These are phyloP conservation scores for Malassezia psittaci DNA, from an alignment of 1,284 basidiomycete genomes.

Conservation along the genomic window DNA sequence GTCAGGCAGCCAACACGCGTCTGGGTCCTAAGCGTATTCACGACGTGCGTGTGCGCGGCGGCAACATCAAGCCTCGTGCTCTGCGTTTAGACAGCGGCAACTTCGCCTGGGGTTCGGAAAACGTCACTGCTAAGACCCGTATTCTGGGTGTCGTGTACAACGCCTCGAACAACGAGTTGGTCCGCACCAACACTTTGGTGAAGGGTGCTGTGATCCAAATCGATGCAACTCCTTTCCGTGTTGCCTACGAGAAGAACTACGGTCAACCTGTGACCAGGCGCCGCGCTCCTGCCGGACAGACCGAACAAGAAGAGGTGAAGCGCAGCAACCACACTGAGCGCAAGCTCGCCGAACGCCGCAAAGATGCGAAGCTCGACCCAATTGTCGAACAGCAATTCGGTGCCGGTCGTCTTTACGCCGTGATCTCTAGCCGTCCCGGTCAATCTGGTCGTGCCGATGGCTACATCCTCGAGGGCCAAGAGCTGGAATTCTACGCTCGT, in stretches of 20 bases:
- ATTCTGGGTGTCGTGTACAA: conserved; percentile 48
- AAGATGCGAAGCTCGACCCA: conserved; percentile 41
- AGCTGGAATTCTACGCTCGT: conserved; percentile 47
- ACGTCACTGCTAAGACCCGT: conserved; percentile 48
- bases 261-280: conserved; percentile 46
- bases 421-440: conserved; percentile 42
- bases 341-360: conserved; percentile 39
- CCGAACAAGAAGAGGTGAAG: conserved; percentile 38
- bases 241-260: conserved; percentile 49
- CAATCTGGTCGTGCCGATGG: conserved; percentile 45
- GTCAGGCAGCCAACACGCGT: conserved; percentile 48
- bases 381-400: conserved; percentile 48
- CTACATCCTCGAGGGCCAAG: conserved; percentile 47
- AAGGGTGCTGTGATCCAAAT: conserved; percentile 47
- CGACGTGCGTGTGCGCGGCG: conserved; percentile 46
- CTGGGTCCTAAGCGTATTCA: conserved; percentile 47
- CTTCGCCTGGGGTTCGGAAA: conserved; percentile 48
- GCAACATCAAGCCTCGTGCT: conserved; percentile 47
- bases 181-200: conserved; percentile 48
- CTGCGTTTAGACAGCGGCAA: conserved; percentile 47
- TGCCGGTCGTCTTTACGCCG: conserved; percentile 46
- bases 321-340: conserved; percentile 31
- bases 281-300: conserved; percentile 31
- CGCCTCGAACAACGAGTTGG: conserved; percentile 48
- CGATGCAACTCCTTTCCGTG: conserved; percentile 47